phyloP scores from a whole-genome alignment of 2,329 filamentous ascomycete genomes.

The Pyrenochaeta sp. region DNA sequence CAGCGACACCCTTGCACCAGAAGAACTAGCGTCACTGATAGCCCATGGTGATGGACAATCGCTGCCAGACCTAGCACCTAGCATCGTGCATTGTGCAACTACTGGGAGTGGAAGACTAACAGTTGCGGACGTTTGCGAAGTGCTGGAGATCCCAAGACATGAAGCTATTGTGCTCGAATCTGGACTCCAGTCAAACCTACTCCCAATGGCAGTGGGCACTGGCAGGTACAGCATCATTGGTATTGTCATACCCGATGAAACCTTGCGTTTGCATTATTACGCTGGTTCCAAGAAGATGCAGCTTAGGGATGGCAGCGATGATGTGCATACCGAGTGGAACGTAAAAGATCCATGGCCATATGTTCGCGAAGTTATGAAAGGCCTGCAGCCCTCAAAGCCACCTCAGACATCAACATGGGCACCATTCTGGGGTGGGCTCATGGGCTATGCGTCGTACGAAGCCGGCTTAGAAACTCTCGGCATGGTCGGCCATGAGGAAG shows the following conservation, averaged over 20 bases:
- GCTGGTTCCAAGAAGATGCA: conserved; percentile 34
- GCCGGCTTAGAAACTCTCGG: conserved; percentile 72
- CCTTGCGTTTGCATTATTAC: conserved; percentile 52
- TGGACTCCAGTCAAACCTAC: conserved; percentile 49
- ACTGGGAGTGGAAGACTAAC: conserved; percentile 46
- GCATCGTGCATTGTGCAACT: conserved; percentile 43
- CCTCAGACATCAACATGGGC: conserved; percentile 44
- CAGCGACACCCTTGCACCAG: conserved; percentile 22
- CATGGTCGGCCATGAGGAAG: conserved; percentile 54
- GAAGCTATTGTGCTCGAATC: conserved; percentile 60
- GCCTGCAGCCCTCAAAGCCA: conserved; percentile 38
- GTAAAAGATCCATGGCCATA: conserved; percentile 50
- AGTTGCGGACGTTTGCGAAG: conserved; percentile 48
- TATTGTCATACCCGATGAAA: conserved; percentile 64
- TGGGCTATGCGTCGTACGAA: conserved; percentile 88
- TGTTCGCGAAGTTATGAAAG: conserved; percentile 50
- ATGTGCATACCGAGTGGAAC: conserved; percentile 35
- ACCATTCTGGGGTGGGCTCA: conserved; percentile 82
- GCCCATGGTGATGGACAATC: conserved; percentile 34
- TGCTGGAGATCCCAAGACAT: conserved; percentile 41
- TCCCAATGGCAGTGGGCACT: conserved; percentile 55
- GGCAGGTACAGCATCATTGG: conserved; percentile 80
- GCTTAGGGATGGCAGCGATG: conserved; percentile 37
- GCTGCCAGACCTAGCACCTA: conserved; percentile 34
- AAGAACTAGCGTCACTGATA: conserved; percentile 37